A percentile compares a stretch with the other conserved stretches of the same genome.
These are phyloP conservation scores for Rutidosis leptorrhynchoides DNA, from an alignment of 129 eudicot genomes.

Conservation along the genomic window DNA sequence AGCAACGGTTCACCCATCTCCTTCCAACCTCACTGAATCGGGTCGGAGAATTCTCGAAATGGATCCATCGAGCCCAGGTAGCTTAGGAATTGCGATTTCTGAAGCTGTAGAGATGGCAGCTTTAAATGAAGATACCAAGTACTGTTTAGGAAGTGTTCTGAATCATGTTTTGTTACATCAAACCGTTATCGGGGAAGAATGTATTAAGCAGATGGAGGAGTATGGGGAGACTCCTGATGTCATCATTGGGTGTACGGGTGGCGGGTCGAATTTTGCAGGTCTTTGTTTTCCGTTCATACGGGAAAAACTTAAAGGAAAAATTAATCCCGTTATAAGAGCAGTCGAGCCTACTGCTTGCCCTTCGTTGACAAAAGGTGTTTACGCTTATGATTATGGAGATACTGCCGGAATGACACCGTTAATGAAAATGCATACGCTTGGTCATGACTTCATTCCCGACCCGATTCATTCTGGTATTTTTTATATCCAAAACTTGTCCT, in stretches of 20 bases:
- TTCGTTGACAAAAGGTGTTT: conserved; percentile 76
- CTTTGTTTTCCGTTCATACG: conserved; percentile 88
- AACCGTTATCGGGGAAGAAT: conserved; percentile 94
- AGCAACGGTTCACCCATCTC: conserved; percentile 90
- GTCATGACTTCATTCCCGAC: conserved; percentile 91
- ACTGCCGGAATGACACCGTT: conserved; percentile 92
- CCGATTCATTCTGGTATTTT: conserved; percentile 90
- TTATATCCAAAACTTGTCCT: neutral
- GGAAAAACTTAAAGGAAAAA: conserved; percentile 77
- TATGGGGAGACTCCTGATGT: conserved; percentile 90
- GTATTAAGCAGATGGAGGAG: conserved; percentile 90
- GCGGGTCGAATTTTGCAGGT: conserved; percentile 94
- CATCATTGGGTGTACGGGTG: conserved; percentile 95
- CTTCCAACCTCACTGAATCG: conserved; percentile 65
- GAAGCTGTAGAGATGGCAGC: conserved; percentile 95
- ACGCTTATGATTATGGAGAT: conserved; percentile 90
- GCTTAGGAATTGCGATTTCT: conserved; percentile 92
- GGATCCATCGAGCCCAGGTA: conserved; percentile 88
- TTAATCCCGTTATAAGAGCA: conserved; percentile 76
- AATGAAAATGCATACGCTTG: conserved; percentile 98
- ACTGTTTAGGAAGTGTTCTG: conserved; percentile 91
- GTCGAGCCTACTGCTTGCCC: conserved; percentile 98
- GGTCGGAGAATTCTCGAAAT: conserved; percentile 66
- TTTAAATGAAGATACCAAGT: conserved; percentile 60
- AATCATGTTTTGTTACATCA: conserved; percentile 92